Evolutionary conservation across 139 green algal genomes (phyloP).

Genomic region (Coelastrella sp.): DNA sequence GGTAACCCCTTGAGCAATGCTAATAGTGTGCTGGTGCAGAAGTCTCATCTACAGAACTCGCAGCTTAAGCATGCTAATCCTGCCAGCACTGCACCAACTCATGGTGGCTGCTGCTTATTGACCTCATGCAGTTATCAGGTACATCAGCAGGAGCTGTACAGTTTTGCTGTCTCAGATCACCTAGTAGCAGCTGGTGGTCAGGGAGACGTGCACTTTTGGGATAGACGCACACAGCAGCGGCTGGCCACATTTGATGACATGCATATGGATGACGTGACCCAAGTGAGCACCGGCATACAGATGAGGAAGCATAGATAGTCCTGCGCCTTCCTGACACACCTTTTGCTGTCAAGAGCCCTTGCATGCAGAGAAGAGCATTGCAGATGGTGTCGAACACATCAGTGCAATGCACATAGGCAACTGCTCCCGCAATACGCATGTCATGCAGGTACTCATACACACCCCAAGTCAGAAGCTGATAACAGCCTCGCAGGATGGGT

Average conservation of each 20-base stretch:
- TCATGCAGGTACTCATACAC: conserved; percentile 52
- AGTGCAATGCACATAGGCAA: too few species aligned
- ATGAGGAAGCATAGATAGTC: too few species aligned
- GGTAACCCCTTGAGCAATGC: neutral
- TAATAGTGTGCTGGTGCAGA: too few species aligned
- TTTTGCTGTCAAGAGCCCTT: too few species aligned
- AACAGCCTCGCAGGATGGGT: conserved; percentile 74
- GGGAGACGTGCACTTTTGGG: conserved; percentile 85
- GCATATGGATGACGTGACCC: conserved; percentile 81
- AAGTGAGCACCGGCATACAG: conserved; percentile 54
- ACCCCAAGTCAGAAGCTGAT: conserved; percentile 56
- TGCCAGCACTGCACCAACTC: neutral
- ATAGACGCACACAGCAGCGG: conserved; percentile 62
- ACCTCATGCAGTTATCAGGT: conserved; percentile 50
- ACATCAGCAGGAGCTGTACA: conserved; percentile 61
- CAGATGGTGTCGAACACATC: too few species aligned
- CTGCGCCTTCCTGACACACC: too few species aligned
- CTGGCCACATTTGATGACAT: conserved; percentile 76
- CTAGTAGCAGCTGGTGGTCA: conserved; percentile 73
- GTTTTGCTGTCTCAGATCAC: conserved; percentile 54
- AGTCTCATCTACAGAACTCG: neutral
- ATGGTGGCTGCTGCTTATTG: conserved; percentile 15
- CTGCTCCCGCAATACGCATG: too few species aligned
- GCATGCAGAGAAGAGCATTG: neutral
- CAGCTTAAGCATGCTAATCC: neutral